phyloP scores from a whole-genome alignment of 306 rosid genomes.

The Casuarina cunninghamiana region DNA sequence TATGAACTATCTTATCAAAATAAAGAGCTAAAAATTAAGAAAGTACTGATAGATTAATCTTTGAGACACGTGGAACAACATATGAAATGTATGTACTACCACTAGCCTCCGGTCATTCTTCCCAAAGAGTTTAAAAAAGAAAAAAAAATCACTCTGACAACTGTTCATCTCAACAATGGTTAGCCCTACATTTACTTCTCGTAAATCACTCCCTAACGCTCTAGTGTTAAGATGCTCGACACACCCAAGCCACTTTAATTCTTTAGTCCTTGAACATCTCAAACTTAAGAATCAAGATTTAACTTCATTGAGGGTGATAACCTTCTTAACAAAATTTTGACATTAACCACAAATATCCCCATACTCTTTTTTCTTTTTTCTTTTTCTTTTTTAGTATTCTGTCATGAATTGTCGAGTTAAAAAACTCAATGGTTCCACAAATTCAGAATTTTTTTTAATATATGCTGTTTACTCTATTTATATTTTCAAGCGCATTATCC shows the following conservation, averaged over 20 bases:
- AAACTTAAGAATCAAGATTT: background rate
- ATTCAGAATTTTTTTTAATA: no score
- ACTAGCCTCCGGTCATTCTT: background rate
- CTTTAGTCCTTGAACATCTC: background rate
- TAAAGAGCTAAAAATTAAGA: constrained; percentile 9
- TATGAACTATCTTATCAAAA: background rate
- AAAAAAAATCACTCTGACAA: background rate
- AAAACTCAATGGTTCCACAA: background rate
- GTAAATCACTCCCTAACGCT: background rate
- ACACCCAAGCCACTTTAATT: background rate
- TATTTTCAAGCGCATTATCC: no score
- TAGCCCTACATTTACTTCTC: background rate
- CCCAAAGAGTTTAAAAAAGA: background rate
- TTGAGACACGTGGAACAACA: background rate
- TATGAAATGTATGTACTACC: background rate
- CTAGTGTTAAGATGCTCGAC: background rate
- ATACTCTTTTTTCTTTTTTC: no score
- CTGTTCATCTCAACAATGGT: background rate
- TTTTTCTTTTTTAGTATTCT: background rate
- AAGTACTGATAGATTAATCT: background rate
- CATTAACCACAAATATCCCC: background rate
- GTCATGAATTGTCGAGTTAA: no score
- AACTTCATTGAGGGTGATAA: background rate
- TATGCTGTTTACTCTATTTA: no score
- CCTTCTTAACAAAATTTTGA: background rate